A percentile compares a stretch with the other conserved stretches of the same genome.
phyloP scores from a whole-genome alignment of 208 protist species.

The Trypanosoma melophagium region DNA sequence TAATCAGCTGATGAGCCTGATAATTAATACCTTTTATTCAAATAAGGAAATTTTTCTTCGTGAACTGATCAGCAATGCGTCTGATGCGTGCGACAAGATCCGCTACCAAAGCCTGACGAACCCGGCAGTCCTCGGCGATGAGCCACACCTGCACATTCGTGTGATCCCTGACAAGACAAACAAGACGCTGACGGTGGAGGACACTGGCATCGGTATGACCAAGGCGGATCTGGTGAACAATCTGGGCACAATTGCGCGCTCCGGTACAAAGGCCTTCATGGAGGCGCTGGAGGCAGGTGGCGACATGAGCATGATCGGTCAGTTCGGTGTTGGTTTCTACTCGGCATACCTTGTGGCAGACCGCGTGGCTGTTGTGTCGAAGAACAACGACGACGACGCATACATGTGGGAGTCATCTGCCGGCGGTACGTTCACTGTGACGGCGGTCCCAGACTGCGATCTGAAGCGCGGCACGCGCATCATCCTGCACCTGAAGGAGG shows the following conservation, averaged over 20 bases:
- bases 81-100: constrained; percentile 98
- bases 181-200: constrained; percentile 95
- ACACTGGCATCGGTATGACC: constrained; percentile 99
- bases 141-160: constrained; percentile 95
- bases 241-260: constrained; percentile 98
- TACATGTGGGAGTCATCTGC: constrained; percentile 98
- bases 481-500: constrained; percentile 97
- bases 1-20: constrained; percentile 97
- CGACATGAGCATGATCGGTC: constrained; percentile 99
- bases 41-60: constrained; percentile 99
- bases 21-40: constrained; percentile 99
- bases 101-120: constrained; percentile 96
- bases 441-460: constrained; percentile 63
- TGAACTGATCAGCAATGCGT: constrained; percentile 99
- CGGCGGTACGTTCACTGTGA: constrained; percentile 97
- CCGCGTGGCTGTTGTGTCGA: constrained; percentile 95
- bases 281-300: constrained; percentile 96
- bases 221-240: constrained; percentile 98
- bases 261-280: constrained; percentile 99
- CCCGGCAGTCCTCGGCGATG: constrained; percentile 82
- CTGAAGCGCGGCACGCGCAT: constrained; percentile 97
- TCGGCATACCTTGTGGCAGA: constrained; percentile 99
- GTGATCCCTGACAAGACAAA: constrained; percentile 95
- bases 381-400: constrained; percentile 97
- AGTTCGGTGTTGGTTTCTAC: constrained; percentile 99